phyloP scores from a whole-genome alignment of 768 basidiomycete species.

The Psilocybe cubensis region DNA sequence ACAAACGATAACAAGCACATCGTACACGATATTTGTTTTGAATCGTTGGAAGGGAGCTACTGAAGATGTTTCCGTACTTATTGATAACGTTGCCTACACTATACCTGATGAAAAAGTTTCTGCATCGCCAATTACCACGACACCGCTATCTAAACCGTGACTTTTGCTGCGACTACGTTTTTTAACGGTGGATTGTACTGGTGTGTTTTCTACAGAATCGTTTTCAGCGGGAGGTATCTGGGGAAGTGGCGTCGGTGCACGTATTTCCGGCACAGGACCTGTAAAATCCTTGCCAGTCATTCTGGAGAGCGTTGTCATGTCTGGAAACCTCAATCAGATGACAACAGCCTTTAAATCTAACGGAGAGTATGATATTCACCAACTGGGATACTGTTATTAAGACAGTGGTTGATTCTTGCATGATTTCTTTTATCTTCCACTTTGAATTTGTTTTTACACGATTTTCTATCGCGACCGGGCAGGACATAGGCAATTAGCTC shows the following conservation, averaged over 20 bases:
- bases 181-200: slow-evolving; percentile 23
- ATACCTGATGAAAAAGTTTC: slow-evolving; percentile 26
- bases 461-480: slow-evolving; percentile 83
- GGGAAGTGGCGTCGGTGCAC: slow-evolving; percentile 37
- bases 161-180: slow-evolving; percentile 31
- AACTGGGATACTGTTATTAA: slow-evolving; percentile 78
- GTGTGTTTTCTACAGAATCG: slow-evolving; percentile 10
- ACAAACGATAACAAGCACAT: too few relatives aligned
- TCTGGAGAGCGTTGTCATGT: slow-evolving; percentile 71
- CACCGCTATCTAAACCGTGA: slow-evolving; percentile 33
- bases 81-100: neutral
- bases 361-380: slow-evolving; percentile 44
- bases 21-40: too few relatives aligned
- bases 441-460: slow-evolving; percentile 94
- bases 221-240: slow-evolving; percentile 19
- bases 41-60: too few relatives aligned
- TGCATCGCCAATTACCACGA: slow-evolving; percentile 41
- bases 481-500: slow-evolving; percentile 88
- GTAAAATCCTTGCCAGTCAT: slow-evolving; percentile 89
- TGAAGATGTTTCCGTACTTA: too few relatives aligned
- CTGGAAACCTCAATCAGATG: slow-evolving; percentile 38
- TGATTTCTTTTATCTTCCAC: slow-evolving; percentile 84
- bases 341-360: neutral
- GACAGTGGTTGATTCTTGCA: slow-evolving; percentile 71
- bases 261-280: slow-evolving; percentile 76